These are phyloP conservation scores for Boletus smithii DNA, from an alignment of 1,284 basidiomycete genomes.

Conservation along the genomic window DNA sequence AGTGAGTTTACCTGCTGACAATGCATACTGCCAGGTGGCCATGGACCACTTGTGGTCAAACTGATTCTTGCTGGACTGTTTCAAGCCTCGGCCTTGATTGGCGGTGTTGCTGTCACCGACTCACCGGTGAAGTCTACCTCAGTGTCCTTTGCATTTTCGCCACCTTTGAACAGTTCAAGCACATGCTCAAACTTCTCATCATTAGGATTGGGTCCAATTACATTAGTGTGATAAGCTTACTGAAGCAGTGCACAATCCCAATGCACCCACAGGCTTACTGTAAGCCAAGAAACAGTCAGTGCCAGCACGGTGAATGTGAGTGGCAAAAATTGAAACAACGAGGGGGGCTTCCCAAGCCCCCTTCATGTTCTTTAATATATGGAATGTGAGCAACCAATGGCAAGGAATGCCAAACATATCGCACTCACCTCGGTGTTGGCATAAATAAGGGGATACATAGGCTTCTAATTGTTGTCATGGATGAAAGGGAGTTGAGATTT, in stretches of 20 bases:
- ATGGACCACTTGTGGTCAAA: neutral
- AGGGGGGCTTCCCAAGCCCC: neutral
- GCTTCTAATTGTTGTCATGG: neutral
- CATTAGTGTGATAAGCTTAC: neutral
- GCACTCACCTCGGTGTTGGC: neutral
- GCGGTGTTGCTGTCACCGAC: too few relatives aligned
- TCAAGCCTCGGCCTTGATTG: neutral
- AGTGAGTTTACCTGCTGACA: neutral
- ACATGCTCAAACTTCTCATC: neutral
- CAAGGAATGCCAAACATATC: neutral
- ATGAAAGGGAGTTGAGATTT: neutral
- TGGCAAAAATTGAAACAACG: neutral
- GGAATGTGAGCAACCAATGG: too few relatives aligned
- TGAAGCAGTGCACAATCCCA: neutral
- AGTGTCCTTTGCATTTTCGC: neutral
- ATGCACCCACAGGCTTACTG: neutral
- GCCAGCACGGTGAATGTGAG: neutral
- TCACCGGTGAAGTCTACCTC: too few relatives aligned
- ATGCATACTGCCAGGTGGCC: neutral
- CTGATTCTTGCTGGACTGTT: neutral
- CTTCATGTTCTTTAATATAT: neutral
- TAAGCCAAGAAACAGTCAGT: neutral
- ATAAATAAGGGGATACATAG: neutral
- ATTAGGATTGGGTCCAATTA: neutral
- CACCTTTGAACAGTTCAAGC: neutral